Base-by-base conservation (phyloP, 2,329 filamentous ascomycete species). In the Aspergillus pseudoviridinutans region DNA sequence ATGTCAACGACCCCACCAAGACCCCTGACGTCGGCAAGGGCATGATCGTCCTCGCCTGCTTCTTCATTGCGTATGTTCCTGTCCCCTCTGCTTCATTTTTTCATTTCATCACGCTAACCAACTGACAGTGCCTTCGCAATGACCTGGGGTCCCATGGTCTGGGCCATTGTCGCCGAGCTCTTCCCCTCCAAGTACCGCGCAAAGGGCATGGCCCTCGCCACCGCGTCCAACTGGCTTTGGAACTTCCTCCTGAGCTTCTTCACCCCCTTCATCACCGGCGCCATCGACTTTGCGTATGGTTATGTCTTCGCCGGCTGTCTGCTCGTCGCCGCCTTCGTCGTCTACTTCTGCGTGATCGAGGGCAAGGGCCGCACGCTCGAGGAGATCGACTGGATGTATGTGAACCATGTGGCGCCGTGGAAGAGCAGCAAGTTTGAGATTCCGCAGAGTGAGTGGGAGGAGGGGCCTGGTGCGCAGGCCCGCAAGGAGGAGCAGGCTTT, bases 241-340 rank as follows among this genome's bases (percentile, higher is more conserved):
- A 88, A 90, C 68, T 91, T 91, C 71, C 72, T 88, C 61, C 76
- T 89, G 56, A 82, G 84, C 0, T 92, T 92, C 78, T 91, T 91
- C 78, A 91, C 89, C 0, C 87, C 88, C 0, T 91, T 91, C 71
- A 91, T 92, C 69, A 89, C 86, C 0, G 76, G 79, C 0, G 82
- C 83, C 3, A 92, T 92, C 55, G 83, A 88, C 63, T 92, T 88
- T 73, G 80, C 80, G 1, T 90, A 90, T 65, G 89, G 89, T 1
- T 90, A 91, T 61, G 85, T 92, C 29, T 92, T 92, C 71, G 89
- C 88, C 0, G 87, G 80, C 0, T 91, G 87, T 68, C 88, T 89
- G 64, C 76, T 89, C 24, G 77, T 84, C 0, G 87, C 83, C 0
- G 86, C 84, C 0, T 64, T 82, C 0, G 71, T 91, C 6, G 87